Evolutionary conservation across 2,329 filamentous ascomycete species (phyloP).

Genomic region (Ophiocordyceps polyrhachis-furcata): DNA sequence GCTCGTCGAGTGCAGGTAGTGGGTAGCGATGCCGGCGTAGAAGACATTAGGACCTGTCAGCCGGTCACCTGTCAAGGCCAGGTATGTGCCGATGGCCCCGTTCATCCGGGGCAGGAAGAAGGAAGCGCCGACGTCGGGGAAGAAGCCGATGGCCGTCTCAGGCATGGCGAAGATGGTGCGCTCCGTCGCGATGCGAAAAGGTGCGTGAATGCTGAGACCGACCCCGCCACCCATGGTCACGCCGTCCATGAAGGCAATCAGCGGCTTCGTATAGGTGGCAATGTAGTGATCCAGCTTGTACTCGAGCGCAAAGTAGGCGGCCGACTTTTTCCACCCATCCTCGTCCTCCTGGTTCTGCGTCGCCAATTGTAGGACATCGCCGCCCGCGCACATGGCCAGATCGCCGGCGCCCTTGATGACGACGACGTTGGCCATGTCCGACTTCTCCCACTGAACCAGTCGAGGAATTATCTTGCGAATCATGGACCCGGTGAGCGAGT

Average conservation of each 20-base stretch:
- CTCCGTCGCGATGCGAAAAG: slow-evolving; percentile 91
- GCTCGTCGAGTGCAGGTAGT: slow-evolving; percentile 85
- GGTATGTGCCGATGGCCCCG: slow-evolving; percentile 73
- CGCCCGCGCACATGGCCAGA: slow-evolving; percentile 80
- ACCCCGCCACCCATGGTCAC: slow-evolving; percentile 98
- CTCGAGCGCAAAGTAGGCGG: slow-evolving; percentile 82
- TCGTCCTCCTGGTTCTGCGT: slow-evolving; percentile 47
- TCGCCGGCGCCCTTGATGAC: slow-evolving; percentile 80
- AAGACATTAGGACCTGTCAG: slow-evolving; percentile 71
- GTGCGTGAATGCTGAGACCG: slow-evolving; percentile 82
- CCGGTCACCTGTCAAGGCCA: slow-evolving; percentile 76
- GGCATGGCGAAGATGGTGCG: slow-evolving; percentile 95
- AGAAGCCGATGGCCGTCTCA: slow-evolving; percentile 95
- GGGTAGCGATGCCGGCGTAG: slow-evolving; percentile 82
- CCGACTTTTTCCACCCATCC: slow-evolving; percentile 55
- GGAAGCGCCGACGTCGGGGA: slow-evolving; percentile 90
- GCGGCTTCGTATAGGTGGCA: slow-evolving; percentile 82
- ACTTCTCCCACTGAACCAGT: slow-evolving; percentile 85
- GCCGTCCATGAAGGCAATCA: slow-evolving; percentile 90
- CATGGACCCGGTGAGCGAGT: slow-evolving; percentile 89
- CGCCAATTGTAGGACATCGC: slow-evolving; percentile 71
- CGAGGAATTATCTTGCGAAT: slow-evolving; percentile 82
- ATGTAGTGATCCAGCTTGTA: slow-evolving; percentile 94
- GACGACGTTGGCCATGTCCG: slow-evolving; percentile 79
- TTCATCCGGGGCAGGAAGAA: slow-evolving; percentile 90